Base-by-base conservation (phyloP, 352 stramenopile species). In the Globisporangium lucens region DNA sequence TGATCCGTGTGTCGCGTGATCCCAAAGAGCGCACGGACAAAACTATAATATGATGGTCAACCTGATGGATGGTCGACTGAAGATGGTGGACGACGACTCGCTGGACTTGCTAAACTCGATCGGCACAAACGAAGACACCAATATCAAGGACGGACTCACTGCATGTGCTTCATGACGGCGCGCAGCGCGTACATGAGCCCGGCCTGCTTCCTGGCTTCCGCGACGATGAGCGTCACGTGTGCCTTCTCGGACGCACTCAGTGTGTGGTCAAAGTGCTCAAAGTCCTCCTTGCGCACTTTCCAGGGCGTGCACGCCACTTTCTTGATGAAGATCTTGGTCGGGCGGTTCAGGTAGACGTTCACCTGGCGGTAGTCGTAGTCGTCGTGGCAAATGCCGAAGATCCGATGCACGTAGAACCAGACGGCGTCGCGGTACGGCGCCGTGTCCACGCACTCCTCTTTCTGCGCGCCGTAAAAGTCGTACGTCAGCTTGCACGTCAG, bases 301-400 rank as follows among this genome's bases (percentile, higher is more conserved):
- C 86, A 94, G 20, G 88, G 88, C 53, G 83, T 94, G 61, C 88
- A 95, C 15, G 86, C 86, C 41, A 94, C 87, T 60, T 94, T 95
- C 61, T 93, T 93, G 41, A 95, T 76, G 61, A 94, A 95, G 24
- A 91, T 89, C 75, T 95, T 95, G 29, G 85, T 94, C 51, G 88
- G 86, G 2, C 85, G 84, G 70, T 93, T 94, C 56, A 95, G 61
- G 56, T 84, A 93, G 61, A 80, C 77, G 66, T 94, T 94, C 27
- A 95, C 83, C 65, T 91, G 85, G 43, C 80, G 75, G 70, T 95
- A 95, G 72, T 95, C 85, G 65, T 95, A 95, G 72, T 94, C 88
- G 56, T 95, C 88, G 72, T 95, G 85, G 70, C 86, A 95, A 71
- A 96, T 96, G 47, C 88, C 88, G 41, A 94, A 94, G 70, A 94